Evolutionary conservation across 1,139 yeast genomes (phyloP).

Genomic region (Debaryomycetaceae sp.): DNA sequence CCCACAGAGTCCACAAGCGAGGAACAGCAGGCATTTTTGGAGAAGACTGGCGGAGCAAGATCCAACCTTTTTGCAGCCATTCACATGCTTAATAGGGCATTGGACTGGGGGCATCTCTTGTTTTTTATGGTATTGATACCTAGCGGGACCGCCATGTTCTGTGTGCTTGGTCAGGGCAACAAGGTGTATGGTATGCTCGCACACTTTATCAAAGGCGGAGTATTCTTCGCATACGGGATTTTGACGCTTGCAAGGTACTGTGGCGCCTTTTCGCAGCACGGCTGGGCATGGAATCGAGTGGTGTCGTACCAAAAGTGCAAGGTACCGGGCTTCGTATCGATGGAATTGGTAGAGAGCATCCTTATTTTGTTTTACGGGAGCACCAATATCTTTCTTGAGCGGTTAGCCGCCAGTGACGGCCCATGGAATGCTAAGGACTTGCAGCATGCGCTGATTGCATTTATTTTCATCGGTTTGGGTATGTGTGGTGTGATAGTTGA

Average conservation of each 20-base stretch:
- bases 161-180: conserved; percentile 53
- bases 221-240: conserved; percentile 67
- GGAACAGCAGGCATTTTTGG: background rate
- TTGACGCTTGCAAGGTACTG: conserved; percentile 73
- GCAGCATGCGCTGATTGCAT: conserved; percentile 92
- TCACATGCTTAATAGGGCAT: too few species aligned
- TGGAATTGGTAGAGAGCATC: conserved; percentile 78
- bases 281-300: conserved; percentile 87
- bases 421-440: conserved; percentile 87
- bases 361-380: conserved; percentile 79
- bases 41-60: background rate
- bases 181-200: conserved; percentile 80
- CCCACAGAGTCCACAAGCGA: background rate
- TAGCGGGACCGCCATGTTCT: conserved; percentile 70
- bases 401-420: conserved; percentile 62
- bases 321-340: conserved; percentile 56
- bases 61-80: background rate
- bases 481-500: conserved; percentile 82
- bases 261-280: conserved; percentile 64
- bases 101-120: conserved; percentile 60
- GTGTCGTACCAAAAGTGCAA: conserved; percentile 8
- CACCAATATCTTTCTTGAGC: conserved; percentile 84
- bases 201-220: conserved; percentile 93
- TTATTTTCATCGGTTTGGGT: conserved; percentile 88
- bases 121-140: conserved; percentile 51